Evolutionary conservation across 192 early-diverging fungal species (phyloP), one percentile per base, ranked within the genome.

Genomic region (Coemansia sp.): DNA sequence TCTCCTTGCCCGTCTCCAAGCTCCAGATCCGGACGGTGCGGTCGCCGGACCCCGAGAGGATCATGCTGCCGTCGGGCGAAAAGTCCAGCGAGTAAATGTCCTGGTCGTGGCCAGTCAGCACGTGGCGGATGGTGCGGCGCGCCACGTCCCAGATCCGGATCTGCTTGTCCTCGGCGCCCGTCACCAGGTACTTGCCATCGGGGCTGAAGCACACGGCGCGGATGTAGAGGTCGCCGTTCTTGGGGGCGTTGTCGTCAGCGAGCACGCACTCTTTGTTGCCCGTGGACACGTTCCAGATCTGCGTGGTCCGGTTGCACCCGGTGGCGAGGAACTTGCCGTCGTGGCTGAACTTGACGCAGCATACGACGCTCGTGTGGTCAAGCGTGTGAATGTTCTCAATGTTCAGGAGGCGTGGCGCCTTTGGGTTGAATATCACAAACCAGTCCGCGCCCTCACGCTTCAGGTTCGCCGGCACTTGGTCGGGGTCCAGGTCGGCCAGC

Each of bases 41-140:
- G 81, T 93, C 92, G 47, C 92, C 92, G 2, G 90, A 92, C 23
- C 95, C 97, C 18, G 91, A 93, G 33, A 95, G 93, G 64, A 99
- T 89, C 25, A 87, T 88, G 58, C 86, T 76, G n/a, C 95, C 95
- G 72, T 96, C 95, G 14, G 88, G 82, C 63, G 89, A 89, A 84
- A 95, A 99, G 65, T 97, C 97, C 66, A 99, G 84, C 26, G 89
- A 91, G 77, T 99, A 99, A 62, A 99, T 97, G 70, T 99, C 97
- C 81, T 94, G 92, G 55, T 93, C 91, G 68, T 99, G 97, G 18
- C 97, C 97, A 16, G 79, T 70, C 42, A 96, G 85, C 9, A 85
- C 84, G 71, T 86, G 86, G 45, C 82, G 83, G 52, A 93, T 90
- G 14, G 80, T 73, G 66, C 82, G 83, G 55, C 77, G 85, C 45